These are phyloP conservation scores for Pichia heedii DNA, from an alignment of 805 yeast genomes.

Conservation along the genomic window DNA sequence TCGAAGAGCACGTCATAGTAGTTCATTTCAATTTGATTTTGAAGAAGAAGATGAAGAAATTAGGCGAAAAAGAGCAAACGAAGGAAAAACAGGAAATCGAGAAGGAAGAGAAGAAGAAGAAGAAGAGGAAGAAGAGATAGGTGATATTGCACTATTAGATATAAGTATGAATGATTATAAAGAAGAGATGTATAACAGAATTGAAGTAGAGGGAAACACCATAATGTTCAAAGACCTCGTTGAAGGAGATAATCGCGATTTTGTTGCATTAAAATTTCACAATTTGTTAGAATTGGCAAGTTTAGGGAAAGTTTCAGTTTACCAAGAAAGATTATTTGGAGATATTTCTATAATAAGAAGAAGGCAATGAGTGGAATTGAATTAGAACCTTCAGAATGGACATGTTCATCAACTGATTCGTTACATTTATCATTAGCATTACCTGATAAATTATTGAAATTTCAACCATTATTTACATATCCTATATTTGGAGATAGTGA, in stretches of 20 bases:
- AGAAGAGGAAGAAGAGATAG: not conserved
- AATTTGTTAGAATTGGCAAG: not conserved
- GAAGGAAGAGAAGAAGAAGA: not conserved
- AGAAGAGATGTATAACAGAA: not conserved
- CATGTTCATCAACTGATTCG: constrained; percentile 61
- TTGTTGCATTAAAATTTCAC: not conserved
- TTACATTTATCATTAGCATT: constrained; percentile 49
- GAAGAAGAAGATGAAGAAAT: not conserved
- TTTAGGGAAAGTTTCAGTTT: not conserved
- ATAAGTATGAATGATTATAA: too few species aligned
- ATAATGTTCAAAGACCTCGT: not conserved
- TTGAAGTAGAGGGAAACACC: too few species aligned
- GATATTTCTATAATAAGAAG: not conserved
- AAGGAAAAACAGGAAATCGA: not conserved
- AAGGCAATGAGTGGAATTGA: not conserved
- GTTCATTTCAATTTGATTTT: constrained; percentile 11
- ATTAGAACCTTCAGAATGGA: constrained; percentile 45
- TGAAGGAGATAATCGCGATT: not conserved
- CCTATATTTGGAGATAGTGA: constrained; percentile 93
- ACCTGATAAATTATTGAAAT: constrained; percentile 48
- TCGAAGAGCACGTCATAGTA: constrained; percentile 7
- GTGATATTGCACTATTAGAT: not conserved
- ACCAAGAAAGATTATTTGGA: not conserved
- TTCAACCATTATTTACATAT: constrained; percentile 77
- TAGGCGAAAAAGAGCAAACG: not conserved